Percentiles rank a stretch among this genome's conserved stretches.
phyloP scores from a whole-genome alignment of 1,139 yeast species.

The Debaryomyces sp. region DNA sequence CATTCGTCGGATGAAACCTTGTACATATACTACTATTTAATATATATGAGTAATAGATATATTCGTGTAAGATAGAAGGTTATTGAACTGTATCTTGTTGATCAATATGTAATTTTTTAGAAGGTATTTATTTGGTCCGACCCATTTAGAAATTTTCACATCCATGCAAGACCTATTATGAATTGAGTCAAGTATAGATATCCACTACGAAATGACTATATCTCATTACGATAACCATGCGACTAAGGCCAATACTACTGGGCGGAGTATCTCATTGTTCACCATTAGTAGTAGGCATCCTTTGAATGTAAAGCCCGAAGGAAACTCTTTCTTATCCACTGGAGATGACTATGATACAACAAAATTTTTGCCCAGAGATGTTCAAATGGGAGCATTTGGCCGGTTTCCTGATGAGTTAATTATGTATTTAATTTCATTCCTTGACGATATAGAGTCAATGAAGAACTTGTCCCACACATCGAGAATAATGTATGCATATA shows the following conservation, averaged over 20 bases:
- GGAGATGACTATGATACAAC: conserved; percentile 21
- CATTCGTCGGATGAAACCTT: neutral
- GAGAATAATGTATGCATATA: conserved; percentile 68
- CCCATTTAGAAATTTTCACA: conserved; percentile 8
- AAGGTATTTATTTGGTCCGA: neutral
- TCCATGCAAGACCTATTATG: neutral
- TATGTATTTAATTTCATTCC: conserved; percentile 45
- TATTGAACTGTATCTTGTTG: neutral
- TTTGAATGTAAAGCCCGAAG: conserved; percentile 72
- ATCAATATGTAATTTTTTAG: neutral
- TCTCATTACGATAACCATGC: neutral
- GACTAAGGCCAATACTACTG: conserved; percentile 9
- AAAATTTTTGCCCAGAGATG: conserved; percentile 18
- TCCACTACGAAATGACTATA: neutral
- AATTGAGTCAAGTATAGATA: neutral
- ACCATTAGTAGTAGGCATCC: conserved; percentile 56
- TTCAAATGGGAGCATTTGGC: conserved; percentile 56
- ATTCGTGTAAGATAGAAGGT: neutral
- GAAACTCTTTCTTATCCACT: conserved; percentile 50
- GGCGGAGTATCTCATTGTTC: conserved; percentile 26
- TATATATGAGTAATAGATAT: conserved; percentile 5
- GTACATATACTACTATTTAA: conserved; percentile 5
- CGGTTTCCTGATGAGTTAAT: conserved; percentile 62
- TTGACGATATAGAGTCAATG: conserved; percentile 50
- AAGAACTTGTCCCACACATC: conserved; percentile 58